phyloP scores from a whole-genome alignment of 1,139 yeast species.

The Magnusiomyces tetraspermus region DNA sequence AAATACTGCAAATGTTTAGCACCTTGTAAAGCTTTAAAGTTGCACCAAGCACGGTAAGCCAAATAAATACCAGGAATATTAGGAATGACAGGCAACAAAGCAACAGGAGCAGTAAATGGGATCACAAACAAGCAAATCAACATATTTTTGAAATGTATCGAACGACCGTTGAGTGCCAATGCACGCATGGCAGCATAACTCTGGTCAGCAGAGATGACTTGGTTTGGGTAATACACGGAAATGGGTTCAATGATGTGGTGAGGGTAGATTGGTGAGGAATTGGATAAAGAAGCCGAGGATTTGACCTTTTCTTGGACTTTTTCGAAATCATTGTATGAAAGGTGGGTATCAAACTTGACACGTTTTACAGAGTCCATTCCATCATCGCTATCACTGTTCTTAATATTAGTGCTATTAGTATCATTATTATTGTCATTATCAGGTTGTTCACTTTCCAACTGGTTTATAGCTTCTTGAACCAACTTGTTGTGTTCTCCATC shows the following conservation, averaged over 20 bases:
- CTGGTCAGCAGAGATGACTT: slow-evolving; percentile 17
- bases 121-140: slow-evolving; percentile 48
- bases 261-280: neutral
- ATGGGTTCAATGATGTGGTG: slow-evolving; percentile 15
- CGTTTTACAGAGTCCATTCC: neutral
- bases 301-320: slow-evolving; percentile 9
- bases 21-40: slow-evolving; percentile 69
- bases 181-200: slow-evolving; percentile 23
- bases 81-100: slow-evolving; percentile 77
- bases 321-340: slow-evolving; percentile 15
- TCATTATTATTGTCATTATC: neutral
- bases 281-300: neutral
- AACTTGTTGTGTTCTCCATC: neutral
- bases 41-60: slow-evolving; percentile 74
- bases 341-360: slow-evolving; percentile 9
- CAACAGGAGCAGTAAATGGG: slow-evolving; percentile 75
- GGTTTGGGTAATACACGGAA: slow-evolving; percentile 27
- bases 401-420: neutral
- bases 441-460: slow-evolving; percentile 1
- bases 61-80: slow-evolving; percentile 92
- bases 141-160: slow-evolving; percentile 39
- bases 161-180: slow-evolving; percentile 33
- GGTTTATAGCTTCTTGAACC: slow-evolving; percentile 11
- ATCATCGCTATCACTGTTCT: neutral
- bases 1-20: slow-evolving; percentile 56